Evolutionary conservation across 768 basidiomycete genomes (phyloP).

Genomic region (Psilocybe sp.): DNA sequence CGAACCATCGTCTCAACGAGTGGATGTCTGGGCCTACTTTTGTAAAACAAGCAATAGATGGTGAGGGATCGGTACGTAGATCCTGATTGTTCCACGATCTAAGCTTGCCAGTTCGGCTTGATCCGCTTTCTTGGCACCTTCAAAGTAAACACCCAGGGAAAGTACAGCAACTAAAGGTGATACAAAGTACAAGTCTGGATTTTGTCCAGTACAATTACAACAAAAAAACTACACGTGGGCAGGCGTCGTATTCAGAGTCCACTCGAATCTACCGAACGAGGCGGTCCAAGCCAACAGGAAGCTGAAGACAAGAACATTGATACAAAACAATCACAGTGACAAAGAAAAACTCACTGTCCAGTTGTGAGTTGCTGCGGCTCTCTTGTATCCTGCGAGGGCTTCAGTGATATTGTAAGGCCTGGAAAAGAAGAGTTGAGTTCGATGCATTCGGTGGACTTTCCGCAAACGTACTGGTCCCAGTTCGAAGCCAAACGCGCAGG

Average conservation of each 20-base stretch:
- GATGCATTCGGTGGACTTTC: slow-evolving; percentile 4
- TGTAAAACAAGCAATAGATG: no score
- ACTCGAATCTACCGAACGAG: slow-evolving; percentile 24
- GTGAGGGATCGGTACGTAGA: no score
- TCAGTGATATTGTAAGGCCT: slow-evolving; percentile 53
- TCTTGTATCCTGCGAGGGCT: slow-evolving; percentile 59
- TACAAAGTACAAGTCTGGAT: no score
- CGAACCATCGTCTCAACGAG: neutral
- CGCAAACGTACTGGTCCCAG: slow-evolving; percentile 42
- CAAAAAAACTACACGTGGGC: no score
- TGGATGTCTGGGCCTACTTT: neutral
- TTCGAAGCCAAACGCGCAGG: slow-evolving; percentile 55
- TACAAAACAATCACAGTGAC: neutral
- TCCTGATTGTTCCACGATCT: no score
- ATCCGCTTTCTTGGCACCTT: neutral
- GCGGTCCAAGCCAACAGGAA: slow-evolving; percentile 32
- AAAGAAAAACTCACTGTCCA: slow-evolving; percentile 46
- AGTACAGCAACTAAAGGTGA: no score
- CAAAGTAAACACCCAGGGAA: neutral
- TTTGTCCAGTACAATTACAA: no score
- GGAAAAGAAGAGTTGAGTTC: neutral
- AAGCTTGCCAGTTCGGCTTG: no score
- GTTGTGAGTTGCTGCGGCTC: slow-evolving; percentile 62
- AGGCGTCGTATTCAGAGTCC: neutral
- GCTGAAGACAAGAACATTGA: slow-evolving; percentile 15